Conservation (phyloP, 305 asterid species). For the Fraxinus greggii region DNA sequence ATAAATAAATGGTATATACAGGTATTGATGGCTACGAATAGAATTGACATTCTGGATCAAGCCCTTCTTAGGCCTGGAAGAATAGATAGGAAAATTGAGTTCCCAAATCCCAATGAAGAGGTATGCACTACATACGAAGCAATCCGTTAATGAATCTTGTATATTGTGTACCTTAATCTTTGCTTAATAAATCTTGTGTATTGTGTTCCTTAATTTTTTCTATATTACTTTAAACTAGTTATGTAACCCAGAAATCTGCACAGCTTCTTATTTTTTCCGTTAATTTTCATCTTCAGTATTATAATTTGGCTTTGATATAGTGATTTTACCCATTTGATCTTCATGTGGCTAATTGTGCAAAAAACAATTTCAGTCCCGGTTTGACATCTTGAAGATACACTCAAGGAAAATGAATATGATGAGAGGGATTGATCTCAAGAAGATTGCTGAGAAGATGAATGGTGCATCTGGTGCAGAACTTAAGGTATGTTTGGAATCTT, state of each 20-base stretch:
- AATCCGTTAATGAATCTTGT: background rate
- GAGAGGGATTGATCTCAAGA: constrained; percentile 60
- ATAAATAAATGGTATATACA: constrained; percentile 12
- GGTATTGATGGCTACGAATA: constrained; percentile 66
- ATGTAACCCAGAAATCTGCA: background rate
- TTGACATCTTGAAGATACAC: constrained; percentile 46
- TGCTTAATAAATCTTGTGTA: no score
- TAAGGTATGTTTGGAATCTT: no score
- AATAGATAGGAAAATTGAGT: constrained; percentile 58
- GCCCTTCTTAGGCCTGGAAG: constrained; percentile 66
- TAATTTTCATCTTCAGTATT: background rate
- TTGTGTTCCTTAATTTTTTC: background rate
- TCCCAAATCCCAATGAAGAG: constrained; percentile 62
- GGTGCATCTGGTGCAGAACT: constrained; percentile 61
- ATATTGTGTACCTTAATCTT: no score
- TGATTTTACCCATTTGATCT: background rate
- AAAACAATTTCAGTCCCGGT: constrained; percentile 34
- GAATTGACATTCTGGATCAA: constrained; percentile 55
- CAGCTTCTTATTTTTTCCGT: background rate
- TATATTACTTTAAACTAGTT: no score
- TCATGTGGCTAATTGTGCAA: background rate
- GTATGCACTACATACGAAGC: constrained; percentile 24
- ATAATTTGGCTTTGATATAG: no score
- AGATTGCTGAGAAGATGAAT: constrained; percentile 59
- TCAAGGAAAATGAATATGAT: constrained; percentile 53